These are phyloP conservation scores for Salvia miltiorrhiza DNA, from an alignment of 257 asterid species.

Conservation along the genomic window DNA sequence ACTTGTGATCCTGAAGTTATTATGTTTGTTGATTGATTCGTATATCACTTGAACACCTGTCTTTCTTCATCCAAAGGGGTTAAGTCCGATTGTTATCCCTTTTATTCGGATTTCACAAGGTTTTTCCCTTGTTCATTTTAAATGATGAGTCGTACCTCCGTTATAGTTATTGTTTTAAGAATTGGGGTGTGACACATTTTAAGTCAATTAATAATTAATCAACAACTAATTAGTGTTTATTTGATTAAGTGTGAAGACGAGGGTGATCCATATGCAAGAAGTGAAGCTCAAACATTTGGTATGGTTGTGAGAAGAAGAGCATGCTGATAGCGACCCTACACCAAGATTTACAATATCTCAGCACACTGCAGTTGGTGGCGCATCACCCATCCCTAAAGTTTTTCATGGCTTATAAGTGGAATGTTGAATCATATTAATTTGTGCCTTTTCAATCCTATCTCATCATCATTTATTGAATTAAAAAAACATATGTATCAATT, in stretches of 20 bases:
- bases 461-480: neutral
- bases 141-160: too few species aligned
- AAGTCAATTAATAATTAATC: neutral
- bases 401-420: neutral
- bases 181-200: too few species aligned
- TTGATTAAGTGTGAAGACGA: neutral
- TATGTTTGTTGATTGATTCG: too few species aligned
- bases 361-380: slow-evolving; percentile 13
- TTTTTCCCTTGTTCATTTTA: too few species aligned
- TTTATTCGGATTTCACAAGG: too few species aligned
- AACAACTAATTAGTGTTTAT: neutral
- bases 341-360: slow-evolving; percentile 24
- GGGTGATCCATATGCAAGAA: neutral
- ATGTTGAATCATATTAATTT: slow-evolving; percentile 1
- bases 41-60: too few species aligned
- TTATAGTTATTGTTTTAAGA: too few species aligned
- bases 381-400: neutral
- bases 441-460: neutral
- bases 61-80: too few species aligned
- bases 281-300: neutral
- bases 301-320: neutral
- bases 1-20: too few species aligned
- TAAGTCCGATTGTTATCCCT: too few species aligned
- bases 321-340: slow-evolving; percentile 9
- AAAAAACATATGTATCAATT: neutral